These are phyloP conservation scores for Wallacemonas rigidus DNA, from an alignment of 208 protist species.

Conservation along the genomic window DNA sequence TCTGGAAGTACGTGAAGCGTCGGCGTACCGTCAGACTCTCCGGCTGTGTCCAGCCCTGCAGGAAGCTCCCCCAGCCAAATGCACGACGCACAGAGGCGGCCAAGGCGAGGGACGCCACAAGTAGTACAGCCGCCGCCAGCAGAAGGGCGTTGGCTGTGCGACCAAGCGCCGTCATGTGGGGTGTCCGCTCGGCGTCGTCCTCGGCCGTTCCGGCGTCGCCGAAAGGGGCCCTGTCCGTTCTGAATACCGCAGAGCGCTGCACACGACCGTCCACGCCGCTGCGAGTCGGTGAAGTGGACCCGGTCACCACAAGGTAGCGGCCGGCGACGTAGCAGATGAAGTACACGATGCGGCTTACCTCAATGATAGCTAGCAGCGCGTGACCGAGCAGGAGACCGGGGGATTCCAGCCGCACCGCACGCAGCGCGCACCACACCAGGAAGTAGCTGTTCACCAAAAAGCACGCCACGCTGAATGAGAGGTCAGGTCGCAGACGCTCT, in stretches of 20 bases:
- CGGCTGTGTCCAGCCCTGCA: slow-evolving; percentile 54
- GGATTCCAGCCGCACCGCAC: slow-evolving; percentile 59
- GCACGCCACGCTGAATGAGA: slow-evolving; percentile 47
- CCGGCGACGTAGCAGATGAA: slow-evolving; percentile 33
- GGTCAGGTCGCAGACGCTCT: slow-evolving; percentile 34
- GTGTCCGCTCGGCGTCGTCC: background rate
- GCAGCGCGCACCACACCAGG: slow-evolving; percentile 42
- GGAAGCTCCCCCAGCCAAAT: slow-evolving; percentile 65
- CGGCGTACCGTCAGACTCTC: slow-evolving; percentile 26
- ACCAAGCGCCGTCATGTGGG: background rate
- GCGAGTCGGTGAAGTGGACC: background rate
- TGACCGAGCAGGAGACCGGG: slow-evolving; percentile 49
- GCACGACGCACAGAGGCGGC: slow-evolving; percentile 28
- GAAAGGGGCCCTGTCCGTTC: background rate
- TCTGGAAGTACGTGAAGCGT: slow-evolving; percentile 41
- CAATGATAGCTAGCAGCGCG: slow-evolving; percentile 41
- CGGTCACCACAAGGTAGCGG: slow-evolving; percentile 21
- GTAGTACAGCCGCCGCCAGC: slow-evolving; percentile 21
- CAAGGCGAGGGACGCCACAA: slow-evolving; percentile 24
- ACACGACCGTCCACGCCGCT: background rate
- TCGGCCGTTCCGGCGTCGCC: background rate
- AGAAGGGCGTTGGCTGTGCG: background rate
- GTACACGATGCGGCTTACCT: slow-evolving; percentile 42
- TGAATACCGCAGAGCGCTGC: no score
- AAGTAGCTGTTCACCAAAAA: slow-evolving; percentile 53